phyloP scores from a whole-genome alignment of 2,329 filamentous ascomycete genomes.

The Penicillium corylophilum region DNA sequence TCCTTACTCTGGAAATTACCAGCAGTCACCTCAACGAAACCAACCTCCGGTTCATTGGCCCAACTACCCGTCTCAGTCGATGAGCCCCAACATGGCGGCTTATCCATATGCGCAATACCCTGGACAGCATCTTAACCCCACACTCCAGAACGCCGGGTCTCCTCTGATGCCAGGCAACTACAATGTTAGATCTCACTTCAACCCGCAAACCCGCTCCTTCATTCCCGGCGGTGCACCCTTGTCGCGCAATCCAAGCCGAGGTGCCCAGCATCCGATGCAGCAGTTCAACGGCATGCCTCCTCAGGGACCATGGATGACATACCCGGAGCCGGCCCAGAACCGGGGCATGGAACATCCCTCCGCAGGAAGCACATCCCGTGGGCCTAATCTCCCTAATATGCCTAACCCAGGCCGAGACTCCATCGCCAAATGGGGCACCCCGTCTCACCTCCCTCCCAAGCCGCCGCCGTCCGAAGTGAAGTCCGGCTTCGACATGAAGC shows the following conservation, averaged over 20 bases:
- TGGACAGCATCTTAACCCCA: constrained; percentile 54
- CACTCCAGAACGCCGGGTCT: constrained; percentile 71
- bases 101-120: constrained; percentile 82
- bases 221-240: constrained; percentile 60
- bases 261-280: constrained; percentile 28
- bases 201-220: constrained; percentile 91
- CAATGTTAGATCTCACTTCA: constrained; percentile 76
- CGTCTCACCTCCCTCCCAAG: constrained; percentile 51
- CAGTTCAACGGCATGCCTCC: constrained; percentile 26
- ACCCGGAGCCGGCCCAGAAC: constrained; percentile 20
- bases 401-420: constrained; percentile 34
- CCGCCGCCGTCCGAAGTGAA: constrained; percentile 49
- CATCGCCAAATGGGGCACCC: constrained; percentile 52
- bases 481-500: constrained; percentile 43
- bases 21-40: constrained; percentile 37
- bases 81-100: constrained; percentile 45
- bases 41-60: constrained; percentile 42
- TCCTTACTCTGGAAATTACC: constrained; percentile 33
- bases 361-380: constrained; percentile 19
- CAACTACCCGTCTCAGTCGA: constrained; percentile 35
- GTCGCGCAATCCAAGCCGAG: constrained; percentile 35
- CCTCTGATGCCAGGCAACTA: constrained; percentile 84
- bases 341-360: constrained; percentile 24
- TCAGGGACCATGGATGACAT: constrained; percentile 31
- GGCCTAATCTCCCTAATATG: background rate